Evolutionary conservation across 2,329 filamentous ascomycete genomes (phyloP).

Genomic region (Pleomassaria siparia): DNA sequence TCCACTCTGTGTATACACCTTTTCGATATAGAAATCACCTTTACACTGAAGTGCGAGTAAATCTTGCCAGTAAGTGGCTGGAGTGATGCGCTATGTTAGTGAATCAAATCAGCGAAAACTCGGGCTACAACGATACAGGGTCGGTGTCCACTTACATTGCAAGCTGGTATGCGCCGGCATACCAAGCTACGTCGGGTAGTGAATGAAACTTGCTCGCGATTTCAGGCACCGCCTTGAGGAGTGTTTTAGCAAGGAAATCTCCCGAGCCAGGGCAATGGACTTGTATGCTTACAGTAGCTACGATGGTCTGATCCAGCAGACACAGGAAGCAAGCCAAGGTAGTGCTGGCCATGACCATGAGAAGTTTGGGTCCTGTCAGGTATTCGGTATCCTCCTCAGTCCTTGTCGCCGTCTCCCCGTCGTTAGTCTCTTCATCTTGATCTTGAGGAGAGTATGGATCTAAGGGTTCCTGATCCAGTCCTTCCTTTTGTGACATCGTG

Average conservation of each 20-base stretch:
- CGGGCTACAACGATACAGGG: too few species aligned
- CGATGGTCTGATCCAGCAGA: slow-evolving; percentile 21
- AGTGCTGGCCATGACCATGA: slow-evolving; percentile 7
- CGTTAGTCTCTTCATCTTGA: neutral
- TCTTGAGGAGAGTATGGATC: neutral
- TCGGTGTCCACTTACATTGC: slow-evolving; percentile 25
- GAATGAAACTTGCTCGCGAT: slow-evolving; percentile 50
- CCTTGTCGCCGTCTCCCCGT: neutral
- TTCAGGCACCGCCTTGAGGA: slow-evolving; percentile 42
- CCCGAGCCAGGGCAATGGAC: slow-evolving; percentile 6
- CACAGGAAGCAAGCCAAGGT: slow-evolving; percentile 17
- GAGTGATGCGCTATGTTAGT: slow-evolving; percentile 10
- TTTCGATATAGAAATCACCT: slow-evolving; percentile 2
- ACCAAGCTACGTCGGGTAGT: slow-evolving; percentile 49
- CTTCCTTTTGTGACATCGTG: neutral
- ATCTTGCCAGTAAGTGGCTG: slow-evolving; percentile 24
- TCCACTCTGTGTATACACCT: neutral
- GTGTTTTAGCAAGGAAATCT: slow-evolving; percentile 18
- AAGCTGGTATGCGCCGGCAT: slow-evolving; percentile 41
- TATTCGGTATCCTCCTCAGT: slow-evolving; percentile 5
- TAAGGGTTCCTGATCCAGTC: too few species aligned
- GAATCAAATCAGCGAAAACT: neutral
- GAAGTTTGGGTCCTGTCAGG: slow-evolving; percentile 11
- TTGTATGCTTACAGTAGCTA: slow-evolving; percentile 17
- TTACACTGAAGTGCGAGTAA: slow-evolving; percentile 14